These are phyloP conservation scores for Heterobasidion parviporum DNA, from an alignment of 1,284 basidiomycete genomes.

Conservation along the genomic window DNA sequence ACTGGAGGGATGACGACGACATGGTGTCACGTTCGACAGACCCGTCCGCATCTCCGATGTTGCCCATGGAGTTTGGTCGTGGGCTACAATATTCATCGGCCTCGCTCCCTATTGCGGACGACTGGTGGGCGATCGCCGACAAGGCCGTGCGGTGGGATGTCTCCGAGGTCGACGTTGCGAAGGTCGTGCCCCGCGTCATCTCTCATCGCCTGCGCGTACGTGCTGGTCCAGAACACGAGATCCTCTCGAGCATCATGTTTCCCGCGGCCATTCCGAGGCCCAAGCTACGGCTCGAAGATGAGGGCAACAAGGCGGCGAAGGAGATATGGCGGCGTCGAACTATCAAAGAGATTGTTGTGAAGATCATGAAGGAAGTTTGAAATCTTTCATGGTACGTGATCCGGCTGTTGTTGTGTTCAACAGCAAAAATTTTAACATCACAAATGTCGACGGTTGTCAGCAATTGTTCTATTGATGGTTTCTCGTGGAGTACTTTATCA, in stretches of 20 bases:
- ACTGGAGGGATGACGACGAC: slow-evolving; percentile 3
- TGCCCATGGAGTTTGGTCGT: not conserved
- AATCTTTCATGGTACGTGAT: no score
- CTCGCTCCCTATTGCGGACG: not conserved
- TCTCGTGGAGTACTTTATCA: no score
- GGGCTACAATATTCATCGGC: not conserved
- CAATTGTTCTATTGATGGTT: no score
- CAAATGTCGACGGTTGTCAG: no score
- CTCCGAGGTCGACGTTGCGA: slow-evolving; percentile 62
- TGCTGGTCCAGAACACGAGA: slow-evolving; percentile 57
- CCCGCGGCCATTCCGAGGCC: slow-evolving; percentile 18
- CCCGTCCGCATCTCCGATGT: not conserved
- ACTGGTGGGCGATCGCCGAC: slow-evolving; percentile 7
- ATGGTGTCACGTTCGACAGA: slow-evolving; percentile 4
- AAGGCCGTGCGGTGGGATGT: slow-evolving; percentile 39
- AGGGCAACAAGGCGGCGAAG: slow-evolving; percentile 5
- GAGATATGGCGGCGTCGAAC: slow-evolving; percentile 26
- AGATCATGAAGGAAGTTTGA: slow-evolving; percentile 45
- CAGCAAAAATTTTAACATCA: no score
- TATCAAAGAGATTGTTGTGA: slow-evolving; percentile 52
- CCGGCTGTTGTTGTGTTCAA: no score
- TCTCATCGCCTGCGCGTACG: slow-evolving; percentile 64
- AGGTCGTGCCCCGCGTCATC: slow-evolving; percentile 59
- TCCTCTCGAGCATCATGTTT: slow-evolving; percentile 51
- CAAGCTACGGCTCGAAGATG: not conserved